These are phyloP conservation scores for Cnidoscolus chayamansa DNA, from an alignment of 441 rosid genomes.

Conservation along the genomic window DNA sequence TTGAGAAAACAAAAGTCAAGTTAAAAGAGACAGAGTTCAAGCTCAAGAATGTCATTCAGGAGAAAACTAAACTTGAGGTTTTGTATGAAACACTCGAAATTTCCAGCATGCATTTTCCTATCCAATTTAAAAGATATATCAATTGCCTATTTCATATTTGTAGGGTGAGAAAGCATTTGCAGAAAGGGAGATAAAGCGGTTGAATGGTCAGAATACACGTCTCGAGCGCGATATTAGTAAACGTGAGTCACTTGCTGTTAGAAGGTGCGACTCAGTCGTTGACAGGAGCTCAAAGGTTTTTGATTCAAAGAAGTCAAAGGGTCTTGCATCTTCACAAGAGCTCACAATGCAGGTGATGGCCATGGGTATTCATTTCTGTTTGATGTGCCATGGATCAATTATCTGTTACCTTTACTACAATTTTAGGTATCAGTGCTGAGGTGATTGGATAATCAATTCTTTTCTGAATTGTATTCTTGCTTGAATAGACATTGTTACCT, in stretches of 20 bases:
- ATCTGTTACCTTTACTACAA: not conserved
- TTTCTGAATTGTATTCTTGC: not conserved
- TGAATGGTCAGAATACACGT: conserved; percentile 72
- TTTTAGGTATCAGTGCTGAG: not conserved
- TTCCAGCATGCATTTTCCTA: conserved; percentile 13
- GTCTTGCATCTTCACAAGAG: conserved; percentile 35
- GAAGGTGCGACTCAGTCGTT: conserved; percentile 62
- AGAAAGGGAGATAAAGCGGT: conserved; percentile 70
- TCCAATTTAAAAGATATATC: conserved; percentile 7
- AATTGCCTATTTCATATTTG: conserved; percentile 15
- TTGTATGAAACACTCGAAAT: conserved; percentile 8
- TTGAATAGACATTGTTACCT: not conserved
- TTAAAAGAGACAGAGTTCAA: conserved; percentile 83
- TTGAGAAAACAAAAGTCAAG: conserved; percentile 74
- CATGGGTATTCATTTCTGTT: not conserved
- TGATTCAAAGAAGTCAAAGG: conserved; percentile 44
- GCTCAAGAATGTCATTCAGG: conserved; percentile 79
- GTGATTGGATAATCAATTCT: not conserved
- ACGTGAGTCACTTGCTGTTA: conserved; percentile 74
- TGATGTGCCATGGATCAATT: not conserved
- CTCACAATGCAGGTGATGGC: conserved; percentile 61
- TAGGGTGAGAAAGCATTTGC: conserved; percentile 90
- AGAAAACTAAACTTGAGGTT: conserved; percentile 97
- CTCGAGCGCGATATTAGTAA: conserved; percentile 84
- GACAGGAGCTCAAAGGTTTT: conserved; percentile 47